Conservation (phyloP, 352 stramenopile genomes). For the Phytophthora citricola region DNA sequence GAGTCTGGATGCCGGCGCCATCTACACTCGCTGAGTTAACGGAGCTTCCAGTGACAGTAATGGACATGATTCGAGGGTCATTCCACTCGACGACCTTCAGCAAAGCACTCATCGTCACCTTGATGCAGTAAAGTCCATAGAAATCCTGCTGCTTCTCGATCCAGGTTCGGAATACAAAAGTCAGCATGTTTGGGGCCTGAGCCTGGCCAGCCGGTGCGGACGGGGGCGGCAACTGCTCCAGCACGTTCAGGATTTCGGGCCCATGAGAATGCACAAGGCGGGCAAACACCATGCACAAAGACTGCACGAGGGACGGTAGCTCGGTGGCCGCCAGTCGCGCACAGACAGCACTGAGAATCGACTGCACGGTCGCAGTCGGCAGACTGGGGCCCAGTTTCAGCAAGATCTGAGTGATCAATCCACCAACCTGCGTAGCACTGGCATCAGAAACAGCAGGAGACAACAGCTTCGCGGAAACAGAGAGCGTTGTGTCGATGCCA, state of each 20-base stretch:
- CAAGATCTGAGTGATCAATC: constrained; percentile 84
- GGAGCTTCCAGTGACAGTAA: constrained; percentile 66
- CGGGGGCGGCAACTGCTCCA: constrained; percentile 72
- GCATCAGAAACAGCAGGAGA: constrained; percentile 73
- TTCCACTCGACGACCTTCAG: constrained; percentile 81
- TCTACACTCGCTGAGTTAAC: constrained; percentile 30
- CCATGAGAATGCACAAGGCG: constrained; percentile 81
- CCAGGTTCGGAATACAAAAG: constrained; percentile 85
- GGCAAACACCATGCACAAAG: constrained; percentile 85
- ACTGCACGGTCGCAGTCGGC: constrained; percentile 71
- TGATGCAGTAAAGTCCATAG: constrained; percentile 86
- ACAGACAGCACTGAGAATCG: constrained; percentile 76
- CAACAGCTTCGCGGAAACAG: constrained; percentile 73
- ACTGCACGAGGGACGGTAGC: constrained; percentile 79
- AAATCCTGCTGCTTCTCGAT: constrained; percentile 87
- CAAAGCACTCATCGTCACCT: constrained; percentile 81
- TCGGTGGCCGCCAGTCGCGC: constrained; percentile 68
- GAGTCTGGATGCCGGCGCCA: constrained; percentile 50
- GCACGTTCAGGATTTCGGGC: constrained; percentile 64
- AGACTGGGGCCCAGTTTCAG: constrained; percentile 69
- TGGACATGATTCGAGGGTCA: constrained; percentile 69
- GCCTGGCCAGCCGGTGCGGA: constrained; percentile 12
- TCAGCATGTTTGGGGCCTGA: constrained; percentile 63
- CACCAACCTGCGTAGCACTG: constrained; percentile 74
- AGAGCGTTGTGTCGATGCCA: constrained; percentile 75